These are phyloP conservation scores for Pistacia vera DNA, from an alignment of 345 rosid species.

Conservation along the genomic window DNA sequence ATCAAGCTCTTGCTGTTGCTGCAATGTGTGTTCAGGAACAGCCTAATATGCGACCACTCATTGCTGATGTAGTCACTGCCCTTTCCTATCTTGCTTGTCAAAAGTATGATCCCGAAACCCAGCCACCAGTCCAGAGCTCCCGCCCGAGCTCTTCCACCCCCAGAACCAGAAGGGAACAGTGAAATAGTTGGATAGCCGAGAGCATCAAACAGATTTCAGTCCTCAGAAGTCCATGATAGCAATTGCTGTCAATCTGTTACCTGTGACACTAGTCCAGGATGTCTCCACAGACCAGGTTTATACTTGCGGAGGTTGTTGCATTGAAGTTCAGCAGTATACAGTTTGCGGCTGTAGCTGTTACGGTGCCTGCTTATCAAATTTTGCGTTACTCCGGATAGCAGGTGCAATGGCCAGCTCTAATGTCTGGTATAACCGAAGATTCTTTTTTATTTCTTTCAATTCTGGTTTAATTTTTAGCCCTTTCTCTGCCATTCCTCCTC, in stretches of 20 bases:
- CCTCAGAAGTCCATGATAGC: conserved; percentile 9
- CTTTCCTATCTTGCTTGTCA: conserved; percentile 64
- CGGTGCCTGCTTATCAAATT: conserved; percentile 3
- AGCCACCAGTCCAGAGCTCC: conserved; percentile 35
- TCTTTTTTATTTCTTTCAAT: neutral
- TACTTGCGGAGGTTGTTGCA: conserved; percentile 16
- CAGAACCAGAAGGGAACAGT: conserved; percentile 46
- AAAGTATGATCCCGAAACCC: conserved; percentile 46
- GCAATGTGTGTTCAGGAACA: conserved; percentile 84
- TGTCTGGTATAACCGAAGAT: conserved; percentile 14
- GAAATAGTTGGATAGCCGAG: conserved; percentile 9
- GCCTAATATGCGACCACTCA: conserved; percentile 70
- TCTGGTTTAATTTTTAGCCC: conserved; percentile 2
- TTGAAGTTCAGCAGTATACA: conserved; percentile 19
- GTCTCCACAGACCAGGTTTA: neutral
- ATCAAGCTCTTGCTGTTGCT: conserved; percentile 80
- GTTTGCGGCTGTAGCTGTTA: neutral
- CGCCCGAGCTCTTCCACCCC: conserved; percentile 44
- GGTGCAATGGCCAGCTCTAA: conserved; percentile 10
- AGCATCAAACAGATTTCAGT: neutral
- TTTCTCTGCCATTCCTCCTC: neutral
- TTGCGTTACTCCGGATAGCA: conserved; percentile 24
- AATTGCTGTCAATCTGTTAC: neutral
- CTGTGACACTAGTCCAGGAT: neutral
- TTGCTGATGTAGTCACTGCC: conserved; percentile 74